These are phyloP conservation scores for Paraphysoderma sedebokerense DNA, from an alignment of 371 early-diverging fungal species.

Conservation along the genomic window DNA sequence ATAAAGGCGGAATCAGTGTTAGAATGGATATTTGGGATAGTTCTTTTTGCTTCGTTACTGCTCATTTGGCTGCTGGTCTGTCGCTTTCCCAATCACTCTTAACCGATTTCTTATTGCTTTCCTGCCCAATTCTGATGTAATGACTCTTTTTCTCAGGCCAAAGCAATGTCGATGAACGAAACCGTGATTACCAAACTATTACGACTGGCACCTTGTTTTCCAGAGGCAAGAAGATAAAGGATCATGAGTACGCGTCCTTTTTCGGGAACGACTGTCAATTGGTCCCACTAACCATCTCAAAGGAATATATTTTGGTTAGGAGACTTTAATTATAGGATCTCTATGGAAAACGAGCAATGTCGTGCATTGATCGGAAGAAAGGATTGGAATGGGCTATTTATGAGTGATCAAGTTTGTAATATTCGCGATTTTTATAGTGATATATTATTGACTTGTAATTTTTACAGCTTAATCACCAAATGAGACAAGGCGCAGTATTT, in stretches of 20 bases:
- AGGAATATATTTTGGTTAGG: slow-evolving; percentile 82
- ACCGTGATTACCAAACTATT: slow-evolving; percentile 77
- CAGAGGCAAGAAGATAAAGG: not conserved
- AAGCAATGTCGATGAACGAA: slow-evolving; percentile 56
- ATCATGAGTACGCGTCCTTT: not conserved
- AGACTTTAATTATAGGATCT: slow-evolving; percentile 84
- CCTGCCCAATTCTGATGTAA: too few relatives aligned
- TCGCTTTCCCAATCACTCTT: too few relatives aligned
- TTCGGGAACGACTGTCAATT: not conserved
- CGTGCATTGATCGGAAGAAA: slow-evolving; percentile 18
- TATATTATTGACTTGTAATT: too few relatives aligned
- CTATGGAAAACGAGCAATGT: slow-evolving; percentile 18
- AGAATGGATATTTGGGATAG: slow-evolving; percentile 59
- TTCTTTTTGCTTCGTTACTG: slow-evolving; percentile 67
- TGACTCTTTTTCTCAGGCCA: too few relatives aligned
- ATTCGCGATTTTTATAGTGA: too few relatives aligned
- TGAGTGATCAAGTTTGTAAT: slow-evolving; percentile 23
- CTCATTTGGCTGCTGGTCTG: slow-evolving; percentile 86
- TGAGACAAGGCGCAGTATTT: slow-evolving; percentile 11
- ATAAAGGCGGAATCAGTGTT: slow-evolving; percentile 82
- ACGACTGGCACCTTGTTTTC: slow-evolving; percentile 8
- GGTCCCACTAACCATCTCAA: not conserved
- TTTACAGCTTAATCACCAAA: slow-evolving; percentile 14
- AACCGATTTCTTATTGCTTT: too few relatives aligned
- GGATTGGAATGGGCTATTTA: slow-evolving; percentile 31